Conservation (phyloP, 768 basidiomycete genomes). For the Strobilomyces dryophilus region DNA sequence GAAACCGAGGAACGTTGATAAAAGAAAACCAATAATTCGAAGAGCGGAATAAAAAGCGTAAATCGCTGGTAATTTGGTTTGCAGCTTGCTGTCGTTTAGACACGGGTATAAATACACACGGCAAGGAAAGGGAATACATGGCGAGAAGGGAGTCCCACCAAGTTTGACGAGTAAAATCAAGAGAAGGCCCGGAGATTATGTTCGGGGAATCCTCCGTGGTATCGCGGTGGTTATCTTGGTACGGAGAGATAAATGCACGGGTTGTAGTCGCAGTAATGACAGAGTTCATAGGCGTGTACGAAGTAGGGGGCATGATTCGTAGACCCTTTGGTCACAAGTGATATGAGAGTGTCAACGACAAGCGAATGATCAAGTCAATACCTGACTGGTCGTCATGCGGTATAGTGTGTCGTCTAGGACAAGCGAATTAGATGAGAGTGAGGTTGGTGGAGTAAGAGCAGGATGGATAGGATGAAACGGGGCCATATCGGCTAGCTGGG, state of each 20-base stretch:
- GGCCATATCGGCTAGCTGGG: conserved; percentile 20
- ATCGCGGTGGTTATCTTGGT: conserved; percentile 13
- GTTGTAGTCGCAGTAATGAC: neutral
- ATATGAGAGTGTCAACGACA: conserved; percentile 23
- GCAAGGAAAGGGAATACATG: conserved; percentile 42
- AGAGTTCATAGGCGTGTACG: neutral
- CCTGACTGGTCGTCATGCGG: conserved; percentile 25
- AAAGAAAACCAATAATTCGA: conserved; percentile 75
- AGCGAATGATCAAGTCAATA: conserved; percentile 25
- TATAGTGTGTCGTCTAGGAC: conserved; percentile 9
- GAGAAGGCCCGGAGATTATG: conserved; percentile 55
- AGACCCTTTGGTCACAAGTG: conserved; percentile 22
- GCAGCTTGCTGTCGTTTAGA: conserved; percentile 45
- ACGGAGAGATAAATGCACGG: conserved; percentile 4
- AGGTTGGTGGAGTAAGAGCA: neutral
- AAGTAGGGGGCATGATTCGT: conserved; percentile 3
- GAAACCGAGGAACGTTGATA: conserved; percentile 67
- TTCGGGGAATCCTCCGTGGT: conserved; percentile 7
- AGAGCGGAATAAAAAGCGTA: conserved; percentile 59
- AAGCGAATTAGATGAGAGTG: conserved; percentile 7
- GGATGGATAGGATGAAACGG: conserved; percentile 11
- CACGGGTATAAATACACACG: conserved; percentile 32
- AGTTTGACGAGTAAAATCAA: conserved; percentile 63
- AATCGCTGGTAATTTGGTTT: conserved; percentile 46
- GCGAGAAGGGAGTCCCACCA: conserved; percentile 76